Conservation (phyloP, 176 grass and related monocot species). For the Carex scoparia region DNA sequence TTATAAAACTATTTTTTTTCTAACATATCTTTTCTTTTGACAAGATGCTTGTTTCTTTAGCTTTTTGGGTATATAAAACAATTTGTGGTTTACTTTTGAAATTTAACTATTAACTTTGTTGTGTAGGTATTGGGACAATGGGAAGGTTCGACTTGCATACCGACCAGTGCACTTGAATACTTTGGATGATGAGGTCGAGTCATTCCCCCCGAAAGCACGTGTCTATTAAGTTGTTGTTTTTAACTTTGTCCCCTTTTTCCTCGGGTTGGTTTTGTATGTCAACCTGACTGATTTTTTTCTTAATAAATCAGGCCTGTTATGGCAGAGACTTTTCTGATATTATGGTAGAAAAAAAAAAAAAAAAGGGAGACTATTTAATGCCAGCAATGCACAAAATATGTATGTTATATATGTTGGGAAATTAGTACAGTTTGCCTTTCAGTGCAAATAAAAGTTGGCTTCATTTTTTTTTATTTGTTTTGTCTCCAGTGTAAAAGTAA, state of each 20-base stretch:
- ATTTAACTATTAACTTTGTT: neutral
- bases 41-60: neutral
- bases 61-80: neutral
- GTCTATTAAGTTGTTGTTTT: constrained; percentile 48
- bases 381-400: neutral
- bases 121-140: constrained; percentile 75
- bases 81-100: neutral
- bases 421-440: neutral
- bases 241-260: neutral
- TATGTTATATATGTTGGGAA: neutral
- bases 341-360: neutral
- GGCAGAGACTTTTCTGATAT: constrained; percentile 11
- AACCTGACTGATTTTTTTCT: constrained; percentile 6
- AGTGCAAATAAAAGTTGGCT: constrained; percentile 23
- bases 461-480: constrained; percentile 1
- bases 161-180: constrained; percentile 86
- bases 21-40: neutral
- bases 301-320: constrained; percentile 10
- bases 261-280: constrained; percentile 12
- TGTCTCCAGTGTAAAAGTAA: neutral
- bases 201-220: constrained; percentile 84
- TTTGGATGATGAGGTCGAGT: constrained; percentile 60
- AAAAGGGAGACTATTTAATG: neutral
- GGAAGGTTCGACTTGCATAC: constrained; percentile 69
- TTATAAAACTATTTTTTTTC: neutral